These are phyloP conservation scores for Phanerochaete carnosa DNA, from an alignment of 768 basidiomycete genomes.

Conservation along the genomic window DNA sequence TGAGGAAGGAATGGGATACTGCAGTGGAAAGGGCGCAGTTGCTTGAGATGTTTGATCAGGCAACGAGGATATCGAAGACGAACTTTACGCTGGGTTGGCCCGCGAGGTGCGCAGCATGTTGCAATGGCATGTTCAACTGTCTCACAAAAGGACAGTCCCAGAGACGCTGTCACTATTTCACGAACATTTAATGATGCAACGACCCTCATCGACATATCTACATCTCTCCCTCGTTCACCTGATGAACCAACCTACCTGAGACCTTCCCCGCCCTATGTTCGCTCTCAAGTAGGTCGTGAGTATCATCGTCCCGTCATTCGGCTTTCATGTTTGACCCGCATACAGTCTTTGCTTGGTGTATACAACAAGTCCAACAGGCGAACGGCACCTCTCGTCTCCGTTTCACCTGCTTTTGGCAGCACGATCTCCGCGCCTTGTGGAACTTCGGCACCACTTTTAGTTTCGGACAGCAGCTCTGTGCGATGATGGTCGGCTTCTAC, in stretches of 20 bases:
- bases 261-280: slow-evolving; percentile 88
- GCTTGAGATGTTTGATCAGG: slow-evolving; percentile 82
- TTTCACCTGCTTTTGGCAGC: slow-evolving; percentile 93
- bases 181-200: slow-evolving; percentile 76
- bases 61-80: slow-evolving; percentile 84
- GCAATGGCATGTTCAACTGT: slow-evolving; percentile 3
- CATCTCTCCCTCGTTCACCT: slow-evolving; percentile 86
- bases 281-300: slow-evolving; percentile 79
- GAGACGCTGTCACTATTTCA: slow-evolving; percentile 93
- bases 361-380: slow-evolving; percentile 50
- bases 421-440: slow-evolving; percentile 87
- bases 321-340: slow-evolving; percentile 7
- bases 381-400: slow-evolving; percentile 45
- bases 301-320: slow-evolving; percentile 10
- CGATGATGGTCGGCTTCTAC: slow-evolving; percentile 77
- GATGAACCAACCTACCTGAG: slow-evolving; percentile 91
- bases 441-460: slow-evolving; percentile 65
- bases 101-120: slow-evolving; percentile 66
- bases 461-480: slow-evolving; percentile 78
- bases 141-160: slow-evolving; percentile 53
- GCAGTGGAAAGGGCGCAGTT: slow-evolving; percentile 83
- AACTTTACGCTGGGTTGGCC: slow-evolving; percentile 96
- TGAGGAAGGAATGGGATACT: slow-evolving; percentile 90
- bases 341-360: slow-evolving; percentile 88
- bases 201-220: slow-evolving; percentile 87